Base-by-base conservation (phyloP, 129 eudicot genomes). In the Flaveria bidentis region DNA sequence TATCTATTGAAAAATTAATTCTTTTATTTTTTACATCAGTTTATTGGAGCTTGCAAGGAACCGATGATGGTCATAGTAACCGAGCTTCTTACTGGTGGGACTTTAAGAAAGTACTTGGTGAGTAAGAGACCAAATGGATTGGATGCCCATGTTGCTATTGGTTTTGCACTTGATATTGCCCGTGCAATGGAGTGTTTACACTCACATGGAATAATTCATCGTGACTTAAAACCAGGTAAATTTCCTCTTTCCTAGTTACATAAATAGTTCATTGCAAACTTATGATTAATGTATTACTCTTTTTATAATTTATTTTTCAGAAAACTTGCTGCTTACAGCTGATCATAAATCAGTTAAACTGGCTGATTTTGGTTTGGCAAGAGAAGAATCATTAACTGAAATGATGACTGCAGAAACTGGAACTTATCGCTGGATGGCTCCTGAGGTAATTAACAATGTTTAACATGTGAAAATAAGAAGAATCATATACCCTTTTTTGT, bases 111-210 rank as follows among this genome's bases (percentile, higher is more conserved):
- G 67, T 88, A 83, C 86, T 86, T 92, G 82, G 51, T 88, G 69
- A 88, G 79, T 77, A 67, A 83, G 87, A 78, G 98, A 53, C 96
- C 98, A 13, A 85, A 82, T 17, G 81, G 89, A 55, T 82, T 92
- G 83, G 96, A 92, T 67, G 84, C 78, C 46, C 71, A 81, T 28
- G 90, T 91, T 9, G 98, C 98, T 15, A 81, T 90, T 36, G 88
- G 92, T 3, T 90, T 88, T 82, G 98, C 98, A 0, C 92, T 93
- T 60, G 98, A 93, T 73, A 90, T 93, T 69, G 96, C 98, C 74
- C 96, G 98, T 70, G 96, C 92, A 56, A 93, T 93, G 98, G 98
- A 93, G 69, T 93, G 95, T 80, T 82, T 93, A 65, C 98, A 93
- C 65, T 85, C 95, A 1, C 96, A 90, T 42, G 98, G 98, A 61